These are phyloP conservation scores for Daphne laureola DNA, from an alignment of 441 rosid genomes.

Conservation along the genomic window DNA sequence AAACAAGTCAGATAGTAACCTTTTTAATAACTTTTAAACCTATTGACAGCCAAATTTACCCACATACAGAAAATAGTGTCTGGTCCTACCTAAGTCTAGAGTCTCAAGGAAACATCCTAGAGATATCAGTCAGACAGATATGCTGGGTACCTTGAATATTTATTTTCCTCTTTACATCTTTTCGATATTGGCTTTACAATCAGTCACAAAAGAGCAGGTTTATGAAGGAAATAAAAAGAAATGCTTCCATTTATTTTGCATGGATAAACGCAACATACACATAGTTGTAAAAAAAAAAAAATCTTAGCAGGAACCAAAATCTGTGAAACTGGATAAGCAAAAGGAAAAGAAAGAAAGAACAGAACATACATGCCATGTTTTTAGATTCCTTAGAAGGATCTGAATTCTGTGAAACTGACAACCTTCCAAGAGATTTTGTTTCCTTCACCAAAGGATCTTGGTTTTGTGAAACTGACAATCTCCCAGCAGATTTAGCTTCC, in stretches of 20 bases:
- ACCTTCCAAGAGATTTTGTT: slow-evolving; percentile 68
- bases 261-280: no score
- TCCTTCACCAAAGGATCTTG: slow-evolving; percentile 66
- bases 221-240: no score
- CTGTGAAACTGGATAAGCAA: slow-evolving; percentile 2
- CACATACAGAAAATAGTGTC: background rate
- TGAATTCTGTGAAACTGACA: slow-evolving; percentile 60
- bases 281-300: no score
- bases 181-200: no score
- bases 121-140: background rate
- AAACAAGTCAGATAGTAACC: slow-evolving; percentile 20
- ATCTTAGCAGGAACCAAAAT: no score
- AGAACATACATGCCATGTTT: slow-evolving; percentile 48
- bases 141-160: background rate
- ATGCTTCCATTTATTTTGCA: no score
- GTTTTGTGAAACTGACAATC: slow-evolving; percentile 59
- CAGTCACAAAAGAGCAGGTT: no score
- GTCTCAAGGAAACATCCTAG: background rate
- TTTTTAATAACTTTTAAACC: background rate
- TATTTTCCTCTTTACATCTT: no score
- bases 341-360: slow-evolving; percentile 10
- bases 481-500: slow-evolving; percentile 65
- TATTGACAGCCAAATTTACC: background rate
- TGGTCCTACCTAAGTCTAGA: background rate
- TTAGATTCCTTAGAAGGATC: slow-evolving; percentile 59